These are phyloP conservation scores for Harringtonia lauricola DNA, from an alignment of 2,329 filamentous ascomycete species.

Conservation along the genomic window DNA sequence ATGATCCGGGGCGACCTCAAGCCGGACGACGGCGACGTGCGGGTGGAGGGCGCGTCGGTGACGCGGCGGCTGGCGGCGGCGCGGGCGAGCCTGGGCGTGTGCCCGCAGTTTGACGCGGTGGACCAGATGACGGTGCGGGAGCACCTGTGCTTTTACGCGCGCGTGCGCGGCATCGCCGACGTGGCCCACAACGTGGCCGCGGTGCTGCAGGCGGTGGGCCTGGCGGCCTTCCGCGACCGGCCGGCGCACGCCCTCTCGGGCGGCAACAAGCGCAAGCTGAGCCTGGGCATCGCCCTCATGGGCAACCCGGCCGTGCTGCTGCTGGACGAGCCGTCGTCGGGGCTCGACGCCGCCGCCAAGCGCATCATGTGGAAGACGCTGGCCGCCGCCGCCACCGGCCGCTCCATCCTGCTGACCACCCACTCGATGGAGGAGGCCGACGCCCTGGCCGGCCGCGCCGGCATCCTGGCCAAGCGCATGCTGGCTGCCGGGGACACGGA, in stretches of 20 bases:
- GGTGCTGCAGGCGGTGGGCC: conserved; percentile 70
- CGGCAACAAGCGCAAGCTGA: conserved; percentile 89
- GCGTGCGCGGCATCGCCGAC: conserved; percentile 66
- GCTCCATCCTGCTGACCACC: conserved; percentile 80
- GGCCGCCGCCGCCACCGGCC: conserved; percentile 58
- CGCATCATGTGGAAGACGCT: conserved; percentile 89
- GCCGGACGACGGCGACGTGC: conserved; percentile 67
- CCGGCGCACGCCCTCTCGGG: conserved; percentile 75
- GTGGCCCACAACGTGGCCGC: conserved; percentile 67
- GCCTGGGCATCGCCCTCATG: conserved; percentile 81
- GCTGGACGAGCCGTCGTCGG: conserved; percentile 79
- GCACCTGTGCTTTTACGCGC: conserved; percentile 80
- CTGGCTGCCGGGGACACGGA: conserved; percentile 71
- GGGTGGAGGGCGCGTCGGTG: conserved; percentile 70
- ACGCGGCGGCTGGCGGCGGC: conserved; percentile 61
- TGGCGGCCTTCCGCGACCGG: conserved; percentile 57
- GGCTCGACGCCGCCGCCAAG: conserved; percentile 85
- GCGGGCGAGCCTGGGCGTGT: conserved; percentile 74
- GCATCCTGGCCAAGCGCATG: conserved; percentile 80
- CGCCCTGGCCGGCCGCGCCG: conserved; percentile 70
- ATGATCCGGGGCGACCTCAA: conserved; percentile 81
- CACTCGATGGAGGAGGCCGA: conserved; percentile 96
- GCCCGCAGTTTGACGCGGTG: conserved; percentile 79
- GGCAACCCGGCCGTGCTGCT: conserved; percentile 81
- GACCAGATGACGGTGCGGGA: conserved; percentile 85